Percentiles rank a stretch among this genome's conserved stretches.
Conservation (phyloP, 2,329 filamentous ascomycete genomes). For the Monilinia fructigena region DNA sequence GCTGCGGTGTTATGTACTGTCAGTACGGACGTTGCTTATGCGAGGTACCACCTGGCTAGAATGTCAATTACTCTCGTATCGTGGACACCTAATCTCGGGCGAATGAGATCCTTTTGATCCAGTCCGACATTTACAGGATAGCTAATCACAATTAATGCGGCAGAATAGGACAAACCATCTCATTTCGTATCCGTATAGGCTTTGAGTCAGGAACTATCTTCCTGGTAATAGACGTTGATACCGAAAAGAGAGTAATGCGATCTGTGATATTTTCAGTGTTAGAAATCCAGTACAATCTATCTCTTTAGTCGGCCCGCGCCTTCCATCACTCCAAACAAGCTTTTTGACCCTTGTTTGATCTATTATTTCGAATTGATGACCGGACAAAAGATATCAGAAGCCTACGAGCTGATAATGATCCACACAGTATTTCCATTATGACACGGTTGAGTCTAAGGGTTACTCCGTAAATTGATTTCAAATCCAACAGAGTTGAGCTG, state of each 20-base stretch:
- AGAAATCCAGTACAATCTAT: not conserved
- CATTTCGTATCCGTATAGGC: conserved; percentile 23
- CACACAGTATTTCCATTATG: conserved; percentile 19
- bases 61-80: conserved; percentile 20
- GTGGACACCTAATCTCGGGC: conserved; percentile 24
- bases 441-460: conserved; percentile 17
- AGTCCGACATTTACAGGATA: conserved; percentile 17
- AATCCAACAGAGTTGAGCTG: conserved; percentile 19
- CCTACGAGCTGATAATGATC: conserved; percentile 21
- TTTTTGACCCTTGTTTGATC: conserved; percentile 22
- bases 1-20: conserved; percentile 21
- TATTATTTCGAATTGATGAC: conserved; percentile 22
- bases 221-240: conserved; percentile 16
- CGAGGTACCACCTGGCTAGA: conserved; percentile 13
- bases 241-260: conserved; percentile 17
- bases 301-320: conserved; percentile 16
- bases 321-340: conserved; percentile 20
- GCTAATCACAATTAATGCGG: conserved; percentile 15
- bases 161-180: conserved; percentile 11
- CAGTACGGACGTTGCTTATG: conserved; percentile 25
- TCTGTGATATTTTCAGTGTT: conserved; percentile 14
- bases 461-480: conserved; percentile 25
- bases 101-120: conserved; percentile 17
- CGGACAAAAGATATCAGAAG: conserved; percentile 23
- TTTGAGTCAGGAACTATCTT: conserved; percentile 6